phyloP scores from a whole-genome alignment of 2,329 filamentous ascomycete species.

The Periglandula ipomoeae region DNA sequence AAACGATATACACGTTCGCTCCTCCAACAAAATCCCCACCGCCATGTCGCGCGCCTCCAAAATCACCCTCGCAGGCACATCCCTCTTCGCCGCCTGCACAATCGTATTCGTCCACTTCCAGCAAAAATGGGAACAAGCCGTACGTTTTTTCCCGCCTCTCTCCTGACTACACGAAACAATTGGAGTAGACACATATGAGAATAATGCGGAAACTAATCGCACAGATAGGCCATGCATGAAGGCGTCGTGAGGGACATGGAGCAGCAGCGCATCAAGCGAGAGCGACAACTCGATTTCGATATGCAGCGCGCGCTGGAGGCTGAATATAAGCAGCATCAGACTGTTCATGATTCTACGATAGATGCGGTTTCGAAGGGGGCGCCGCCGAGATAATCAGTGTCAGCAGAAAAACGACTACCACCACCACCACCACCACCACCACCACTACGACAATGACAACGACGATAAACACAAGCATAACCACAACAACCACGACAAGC shows the following conservation, averaged over 20 bases:
- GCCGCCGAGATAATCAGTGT: constrained; percentile 18
- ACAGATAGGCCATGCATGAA: constrained; percentile 76
- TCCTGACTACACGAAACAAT: neutral
- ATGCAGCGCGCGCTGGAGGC: constrained; percentile 77
- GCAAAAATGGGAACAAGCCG: constrained; percentile 74
- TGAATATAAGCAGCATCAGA: constrained; percentile 85
- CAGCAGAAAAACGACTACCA: too few relatives aligned
- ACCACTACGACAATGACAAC: too few relatives aligned
- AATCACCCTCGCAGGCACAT: constrained; percentile 70
- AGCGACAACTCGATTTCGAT: constrained; percentile 90
- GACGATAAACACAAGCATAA: too few relatives aligned
- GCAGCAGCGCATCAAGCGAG: constrained; percentile 79
- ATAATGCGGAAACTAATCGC: constrained; percentile 2
- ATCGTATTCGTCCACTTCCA: constrained; percentile 83
- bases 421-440: too few relatives aligned
- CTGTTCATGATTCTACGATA: constrained; percentile 43
- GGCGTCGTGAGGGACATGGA: constrained; percentile 94
- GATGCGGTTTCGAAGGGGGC: constrained; percentile 11
- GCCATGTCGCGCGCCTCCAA: constrained; percentile 86
- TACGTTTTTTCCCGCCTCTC: constrained; percentile 33
- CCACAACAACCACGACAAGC: too few relatives aligned
- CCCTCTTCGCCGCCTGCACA: constrained; percentile 65
- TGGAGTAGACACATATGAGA: neutral
- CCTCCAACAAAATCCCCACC: too few relatives aligned
- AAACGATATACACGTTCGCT: too few relatives aligned